Conservation (phyloP, 257 asterid genomes). For the Verbascum thapsus region DNA sequence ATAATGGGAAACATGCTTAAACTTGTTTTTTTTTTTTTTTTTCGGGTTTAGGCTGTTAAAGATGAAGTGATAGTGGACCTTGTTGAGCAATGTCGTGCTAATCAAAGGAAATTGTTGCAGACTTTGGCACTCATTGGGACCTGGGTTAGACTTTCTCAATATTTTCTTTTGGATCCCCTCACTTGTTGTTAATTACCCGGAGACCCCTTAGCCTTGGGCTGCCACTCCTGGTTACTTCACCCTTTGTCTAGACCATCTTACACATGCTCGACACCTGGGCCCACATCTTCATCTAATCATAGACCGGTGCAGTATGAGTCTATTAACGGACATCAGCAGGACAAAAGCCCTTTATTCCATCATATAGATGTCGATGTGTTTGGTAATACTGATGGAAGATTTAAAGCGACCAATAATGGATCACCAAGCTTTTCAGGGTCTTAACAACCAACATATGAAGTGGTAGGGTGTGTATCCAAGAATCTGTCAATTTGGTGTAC, state of each 20-base stretch:
- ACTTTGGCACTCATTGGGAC: constrained; percentile 62
- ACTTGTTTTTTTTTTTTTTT: constrained; percentile 8
- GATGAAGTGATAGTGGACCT: constrained; percentile 82
- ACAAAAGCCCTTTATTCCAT: constrained; percentile 59
- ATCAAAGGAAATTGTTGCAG: constrained; percentile 83
- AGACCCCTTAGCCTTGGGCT: constrained; percentile 99
- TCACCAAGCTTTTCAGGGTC: constrained; percentile 47
- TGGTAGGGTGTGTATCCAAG: constrained; percentile 21
- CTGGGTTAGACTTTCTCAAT: constrained; percentile 46
- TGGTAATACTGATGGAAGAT: constrained; percentile 55
- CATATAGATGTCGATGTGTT: constrained; percentile 86
- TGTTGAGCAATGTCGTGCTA: constrained; percentile 73
- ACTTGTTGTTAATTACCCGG: too few relatives aligned
- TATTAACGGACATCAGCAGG: constrained; percentile 42
- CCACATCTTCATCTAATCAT: constrained; percentile 26
- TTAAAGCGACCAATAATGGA: constrained; percentile 39
- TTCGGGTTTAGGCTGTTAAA: constrained; percentile 65
- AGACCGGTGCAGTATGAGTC: constrained; percentile 32
- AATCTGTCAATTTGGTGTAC: constrained; percentile 19
- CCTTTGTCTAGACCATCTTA: constrained; percentile 37
- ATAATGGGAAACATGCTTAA: constrained; percentile 7
- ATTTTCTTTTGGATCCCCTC: constrained; percentile 1
- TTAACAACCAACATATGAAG: constrained; percentile 40
- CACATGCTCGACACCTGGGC: constrained; percentile 37
- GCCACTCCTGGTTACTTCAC: constrained; percentile 61